Percentiles rank a stretch among this genome's conserved stretches.
phyloP scores from a whole-genome alignment of 306 rosid genomes.

The Cicer judaicum region DNA sequence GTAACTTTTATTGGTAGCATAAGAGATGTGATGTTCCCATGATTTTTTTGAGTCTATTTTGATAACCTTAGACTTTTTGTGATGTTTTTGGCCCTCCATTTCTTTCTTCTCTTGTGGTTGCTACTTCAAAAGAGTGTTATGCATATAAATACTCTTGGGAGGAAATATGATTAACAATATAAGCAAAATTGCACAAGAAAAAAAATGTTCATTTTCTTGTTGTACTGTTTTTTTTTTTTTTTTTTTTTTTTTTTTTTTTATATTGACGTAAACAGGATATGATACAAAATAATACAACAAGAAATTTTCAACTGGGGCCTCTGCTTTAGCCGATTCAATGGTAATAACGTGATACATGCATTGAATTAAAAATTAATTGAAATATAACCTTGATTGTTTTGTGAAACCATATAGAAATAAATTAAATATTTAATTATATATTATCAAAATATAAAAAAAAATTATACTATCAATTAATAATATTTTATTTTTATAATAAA shows the following conservation, averaged over 20 bases:
- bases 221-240: no score
- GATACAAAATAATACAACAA: neutral
- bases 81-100: slow-evolving; percentile 48
- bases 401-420: no score
- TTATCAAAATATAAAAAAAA: no score
- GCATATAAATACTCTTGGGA: neutral
- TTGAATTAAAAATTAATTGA: slow-evolving; percentile 17
- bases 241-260: neutral
- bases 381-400: neutral
- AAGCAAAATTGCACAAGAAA: neutral
- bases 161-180: slow-evolving; percentile 27
- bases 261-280: slow-evolving; percentile 17
- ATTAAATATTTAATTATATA: no score
- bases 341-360: slow-evolving; percentile 37
- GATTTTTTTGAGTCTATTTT: slow-evolving; percentile 51
- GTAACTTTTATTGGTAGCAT: slow-evolving; percentile 45
- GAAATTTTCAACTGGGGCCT: slow-evolving; percentile 28
- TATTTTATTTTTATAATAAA: no score
- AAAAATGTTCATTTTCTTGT: neutral
- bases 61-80: slow-evolving; percentile 55
- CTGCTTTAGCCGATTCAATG: slow-evolving; percentile 28
- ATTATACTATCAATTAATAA: no score
- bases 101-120: slow-evolving; percentile 19
- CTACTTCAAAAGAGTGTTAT: slow-evolving; percentile 23
- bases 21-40: slow-evolving; percentile 53